Percentiles rank a stretch among this genome's conserved stretches.
Conservation (phyloP, 148 eudicot genomes). For the Chenopodium berlandieri region DNA sequence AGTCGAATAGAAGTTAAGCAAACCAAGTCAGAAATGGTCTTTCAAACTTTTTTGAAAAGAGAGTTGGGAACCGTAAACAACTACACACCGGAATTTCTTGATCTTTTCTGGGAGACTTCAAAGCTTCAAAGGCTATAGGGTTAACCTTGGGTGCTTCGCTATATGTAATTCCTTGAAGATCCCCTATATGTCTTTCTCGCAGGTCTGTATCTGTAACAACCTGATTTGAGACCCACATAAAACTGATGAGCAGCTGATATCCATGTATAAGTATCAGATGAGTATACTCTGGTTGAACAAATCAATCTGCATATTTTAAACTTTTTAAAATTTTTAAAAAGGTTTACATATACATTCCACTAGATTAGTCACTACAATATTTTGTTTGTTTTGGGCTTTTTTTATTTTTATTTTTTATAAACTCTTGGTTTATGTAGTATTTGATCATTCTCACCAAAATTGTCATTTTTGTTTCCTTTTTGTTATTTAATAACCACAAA, state of each 20-base stretch:
- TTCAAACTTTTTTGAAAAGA: neutral
- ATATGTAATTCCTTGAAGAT: conserved; percentile 62
- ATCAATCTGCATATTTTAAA: neutral
- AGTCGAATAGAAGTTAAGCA: neutral
- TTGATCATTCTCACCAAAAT: too few relatives aligned
- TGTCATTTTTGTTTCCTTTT: too few relatives aligned
- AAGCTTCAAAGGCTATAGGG: conserved; percentile 57
- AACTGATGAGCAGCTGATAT: neutral
- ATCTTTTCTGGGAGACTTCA: conserved; percentile 45
- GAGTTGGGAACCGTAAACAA: neutral
- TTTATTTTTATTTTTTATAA: too few relatives aligned
- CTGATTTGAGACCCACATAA: conserved; percentile 29
- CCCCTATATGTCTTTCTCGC: conserved; percentile 86
- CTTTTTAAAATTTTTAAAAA: too few relatives aligned
- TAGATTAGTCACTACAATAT: neutral
- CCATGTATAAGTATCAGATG: neutral
- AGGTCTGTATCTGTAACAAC: conserved; percentile 60
- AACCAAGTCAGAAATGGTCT: neutral
- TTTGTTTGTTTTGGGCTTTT: neutral
- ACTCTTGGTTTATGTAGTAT: too few relatives aligned
- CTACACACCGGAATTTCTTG: conserved; percentile 69
- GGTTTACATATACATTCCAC: too few relatives aligned
- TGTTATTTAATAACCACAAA: too few relatives aligned
- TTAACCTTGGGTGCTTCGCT: conserved; percentile 43
- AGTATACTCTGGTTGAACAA: neutral